These are phyloP conservation scores for Colletotrichum sp. DNA, from an alignment of 2,329 filamentous ascomycete species.

Conservation along the genomic window DNA sequence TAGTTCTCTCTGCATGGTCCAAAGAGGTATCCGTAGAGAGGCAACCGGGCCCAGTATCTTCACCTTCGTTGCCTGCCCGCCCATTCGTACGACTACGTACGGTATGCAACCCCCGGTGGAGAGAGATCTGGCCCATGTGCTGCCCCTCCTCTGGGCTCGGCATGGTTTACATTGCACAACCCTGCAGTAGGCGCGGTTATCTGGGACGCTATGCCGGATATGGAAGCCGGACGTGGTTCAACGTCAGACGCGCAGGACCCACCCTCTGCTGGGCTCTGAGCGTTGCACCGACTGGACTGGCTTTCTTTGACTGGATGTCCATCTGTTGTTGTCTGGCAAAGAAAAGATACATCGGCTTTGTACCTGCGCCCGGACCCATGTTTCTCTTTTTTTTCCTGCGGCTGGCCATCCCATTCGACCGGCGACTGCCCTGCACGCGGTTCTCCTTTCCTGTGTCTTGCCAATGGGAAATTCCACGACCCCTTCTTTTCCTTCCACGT, in stretches of 20 bases:
- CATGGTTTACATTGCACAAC: constrained; percentile 9
- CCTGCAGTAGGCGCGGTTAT: constrained; percentile 15
- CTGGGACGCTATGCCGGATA: constrained; percentile 13
- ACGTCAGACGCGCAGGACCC: constrained; percentile 17
- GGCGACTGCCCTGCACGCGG: neutral
- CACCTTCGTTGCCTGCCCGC: neutral
- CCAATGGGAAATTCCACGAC: constrained; percentile 15
- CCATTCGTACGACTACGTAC: no score
- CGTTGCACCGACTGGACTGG: neutral
- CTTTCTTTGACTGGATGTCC: neutral
- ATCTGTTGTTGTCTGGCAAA: neutral
- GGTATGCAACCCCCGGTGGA: neutral
- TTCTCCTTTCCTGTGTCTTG: constrained; percentile 9
- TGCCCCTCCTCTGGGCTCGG: neutral
- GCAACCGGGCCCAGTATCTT: neutral
- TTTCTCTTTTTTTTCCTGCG: constrained; percentile 1
- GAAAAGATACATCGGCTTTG: neutral
- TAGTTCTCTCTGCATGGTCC: neutral
- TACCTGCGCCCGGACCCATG: constrained; percentile 15
- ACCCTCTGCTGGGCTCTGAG: neutral
- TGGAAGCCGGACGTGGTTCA: constrained; percentile 13
- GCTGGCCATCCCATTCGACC: neutral
- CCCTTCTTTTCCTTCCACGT: constrained; percentile 17
- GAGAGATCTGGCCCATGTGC: neutral
- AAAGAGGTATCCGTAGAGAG: neutral